Base-by-base conservation (phyloP, 768 basidiomycete species). In the Tylopilus subfusipes region DNA sequence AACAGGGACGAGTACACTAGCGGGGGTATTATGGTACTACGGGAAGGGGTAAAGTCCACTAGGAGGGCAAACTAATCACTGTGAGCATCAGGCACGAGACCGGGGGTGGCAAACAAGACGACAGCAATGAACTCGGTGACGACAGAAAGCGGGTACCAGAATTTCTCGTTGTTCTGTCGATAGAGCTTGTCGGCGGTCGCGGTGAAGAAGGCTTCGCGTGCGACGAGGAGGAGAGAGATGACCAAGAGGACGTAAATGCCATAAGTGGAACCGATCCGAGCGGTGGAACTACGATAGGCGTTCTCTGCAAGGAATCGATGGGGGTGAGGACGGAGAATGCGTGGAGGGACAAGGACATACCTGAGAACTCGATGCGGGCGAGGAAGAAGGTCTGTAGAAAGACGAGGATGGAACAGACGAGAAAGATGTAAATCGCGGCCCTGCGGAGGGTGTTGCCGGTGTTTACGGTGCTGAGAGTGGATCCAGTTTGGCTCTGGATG, bases 111-210 rank as follows among this genome's bases (percentile, higher is more conserved):
- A 48, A 70, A 72, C 30, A 71, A 47, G 39, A 48, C 4, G 14
- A 69, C 63, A 10, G 67, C 72, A 22, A 74, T 48, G 30, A 68
- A 55, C 47, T 74, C 72, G 12, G 73, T 61, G 14, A 68, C 48
- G 2, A 56, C 73, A 21, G 66, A 33, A 27, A 75, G 57, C 4
- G 72, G 71, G 36, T 72, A 73, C 65, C 69, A 72, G 9, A 71
- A 30, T 1, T 50, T 56, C 42, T 74, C 70, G 16, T 67, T 61
- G 39, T 64, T 60, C 47, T 72, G 69, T 4, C 44, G 16, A 0
- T 45, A n/a, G 2, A 22, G 2, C 1, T 65, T 38, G 45, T 38
- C 36, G 25, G 50, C 48, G 7, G 68, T 72, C 7, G 63, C 68
- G 54, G 64, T 47, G 24, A 71, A 64, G 63, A 73, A 73, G 44